A percentile compares a stretch with the other conserved stretches of the same genome.
phyloP scores from a whole-genome alignment of 768 basidiomycete genomes.

The Mycena leptocephala region DNA sequence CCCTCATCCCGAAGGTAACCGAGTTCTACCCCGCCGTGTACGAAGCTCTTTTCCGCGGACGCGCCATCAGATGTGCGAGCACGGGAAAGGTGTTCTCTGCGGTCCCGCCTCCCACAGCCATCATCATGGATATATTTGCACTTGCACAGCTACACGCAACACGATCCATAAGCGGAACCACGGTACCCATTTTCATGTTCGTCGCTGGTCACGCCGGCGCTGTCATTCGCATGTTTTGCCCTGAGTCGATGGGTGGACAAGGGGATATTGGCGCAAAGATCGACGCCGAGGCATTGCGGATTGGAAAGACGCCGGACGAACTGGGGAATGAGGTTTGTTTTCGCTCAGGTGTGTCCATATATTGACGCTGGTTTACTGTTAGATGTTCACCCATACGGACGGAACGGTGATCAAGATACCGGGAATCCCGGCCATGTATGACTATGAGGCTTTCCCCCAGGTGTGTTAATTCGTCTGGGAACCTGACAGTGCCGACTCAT shows the following conservation, averaged over 20 bases:
- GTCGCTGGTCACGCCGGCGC: neutral
- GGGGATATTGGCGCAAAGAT: neutral
- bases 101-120: neutral
- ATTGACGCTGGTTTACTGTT: neutral
- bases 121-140: conserved; percentile 16
- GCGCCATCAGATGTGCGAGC: conserved; percentile 6
- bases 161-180: neutral
- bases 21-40: neutral
- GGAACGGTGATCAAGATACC: conserved; percentile 12
- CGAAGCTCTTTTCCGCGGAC: neutral
- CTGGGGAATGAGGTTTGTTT: conserved; percentile 7
- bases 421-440: conserved; percentile 20
- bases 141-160: neutral
- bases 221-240: neutral
- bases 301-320: neutral
- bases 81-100: conserved; percentile 10
- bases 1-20: neutral
- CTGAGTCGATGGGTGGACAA: conserved; percentile 1
- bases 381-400: conserved; percentile 4
- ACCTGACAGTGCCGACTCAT: no score
- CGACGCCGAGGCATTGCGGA: conserved; percentile 6
- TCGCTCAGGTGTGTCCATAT: neutral
- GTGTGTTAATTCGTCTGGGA: neutral
- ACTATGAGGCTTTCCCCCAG: conserved; percentile 14
- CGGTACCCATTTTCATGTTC: conserved; percentile 7